Conservation (phyloP, 495 filamentous ascomycete genomes). For the Astrothelium subdiscretum region DNA sequence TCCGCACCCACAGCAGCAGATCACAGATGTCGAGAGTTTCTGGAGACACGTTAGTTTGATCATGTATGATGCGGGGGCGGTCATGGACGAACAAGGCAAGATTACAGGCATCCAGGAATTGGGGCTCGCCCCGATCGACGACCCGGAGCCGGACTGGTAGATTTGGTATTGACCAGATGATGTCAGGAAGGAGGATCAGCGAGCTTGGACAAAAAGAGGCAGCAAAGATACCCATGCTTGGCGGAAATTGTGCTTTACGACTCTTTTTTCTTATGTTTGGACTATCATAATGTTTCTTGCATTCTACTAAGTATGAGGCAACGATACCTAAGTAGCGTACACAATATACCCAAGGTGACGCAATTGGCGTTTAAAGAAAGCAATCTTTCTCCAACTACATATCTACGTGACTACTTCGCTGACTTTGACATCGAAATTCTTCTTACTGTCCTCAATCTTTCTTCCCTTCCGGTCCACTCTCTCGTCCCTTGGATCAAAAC, state of each 20-base stretch:
- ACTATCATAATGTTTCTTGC: background rate
- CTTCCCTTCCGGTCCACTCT: slow-evolving; percentile 73
- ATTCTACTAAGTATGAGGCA: background rate
- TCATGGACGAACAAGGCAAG: background rate
- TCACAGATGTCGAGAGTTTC: background rate
- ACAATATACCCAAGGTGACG: background rate
- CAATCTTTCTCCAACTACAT: background rate
- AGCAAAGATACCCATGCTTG: background rate
- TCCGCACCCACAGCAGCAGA: background rate
- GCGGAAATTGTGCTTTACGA: background rate
- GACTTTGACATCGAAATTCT: background rate
- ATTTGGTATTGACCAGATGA: background rate
- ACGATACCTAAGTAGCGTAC: background rate
- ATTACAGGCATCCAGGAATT: background rate
- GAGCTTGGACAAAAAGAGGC: background rate
- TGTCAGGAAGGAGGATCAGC: background rate
- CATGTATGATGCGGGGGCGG: background rate
- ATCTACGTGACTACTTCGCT: background rate
- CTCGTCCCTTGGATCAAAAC: slow-evolving; percentile 83
- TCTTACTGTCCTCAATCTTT: slow-evolving; percentile 18
- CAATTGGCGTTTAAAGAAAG: background rate
- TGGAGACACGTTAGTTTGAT: background rate
- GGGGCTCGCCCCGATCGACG: background rate
- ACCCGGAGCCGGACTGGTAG: background rate
- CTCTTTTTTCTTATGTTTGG: background rate